Base-by-base conservation (phyloP, 805 yeast genomes). In the Candida gorgasii region DNA sequence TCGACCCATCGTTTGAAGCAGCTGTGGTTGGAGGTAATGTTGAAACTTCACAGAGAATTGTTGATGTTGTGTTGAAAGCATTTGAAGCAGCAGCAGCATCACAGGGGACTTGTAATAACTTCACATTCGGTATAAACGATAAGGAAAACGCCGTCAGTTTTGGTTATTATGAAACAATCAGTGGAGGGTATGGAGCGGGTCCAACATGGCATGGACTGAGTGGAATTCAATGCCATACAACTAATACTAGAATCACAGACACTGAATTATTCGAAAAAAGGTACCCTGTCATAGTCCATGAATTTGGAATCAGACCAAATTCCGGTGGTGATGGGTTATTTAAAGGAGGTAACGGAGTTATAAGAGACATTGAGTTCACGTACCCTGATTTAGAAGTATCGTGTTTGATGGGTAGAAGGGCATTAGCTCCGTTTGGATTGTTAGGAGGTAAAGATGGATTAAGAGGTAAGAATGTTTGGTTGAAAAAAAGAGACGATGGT, bases 141-240 rank as follows among this genome's bases (percentile, higher is more conserved):
- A 50, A 52, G 9, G 49, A 49, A 8, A 75, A 76, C 44, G 61
- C 65, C 7, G 72, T 76, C 44, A 89, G 90, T 0, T 89, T 88
- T 61, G 96, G 97, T 0, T 89, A 89, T 61, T 89, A 89, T 60
- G 97, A 89, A 59, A 90, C 97, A 0, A 89, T 90, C 46, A 93
- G 96, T 45, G 97, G 97, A 46, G 97, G 97, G 0, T 86, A 89
- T 33, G 97, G 97, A 38, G 97, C 97, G 2, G 89, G 92, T 1
- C 78, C 84, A 1, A 80, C 81, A 2, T 89, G 95, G 90, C 66
- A 84, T 52, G 97, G 97, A 34, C 84, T 83, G 39, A 76, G 84
- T 46, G 96, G 88, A n/a, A 95, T 89, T 2, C 97, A 89, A 55
- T 86, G 95, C 5, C 93, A 89, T 61, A 89, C 92, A 83, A 90